Base-by-base conservation (phyloP, 352 stramenopile genomes). In the Pythium angustatum region DNA sequence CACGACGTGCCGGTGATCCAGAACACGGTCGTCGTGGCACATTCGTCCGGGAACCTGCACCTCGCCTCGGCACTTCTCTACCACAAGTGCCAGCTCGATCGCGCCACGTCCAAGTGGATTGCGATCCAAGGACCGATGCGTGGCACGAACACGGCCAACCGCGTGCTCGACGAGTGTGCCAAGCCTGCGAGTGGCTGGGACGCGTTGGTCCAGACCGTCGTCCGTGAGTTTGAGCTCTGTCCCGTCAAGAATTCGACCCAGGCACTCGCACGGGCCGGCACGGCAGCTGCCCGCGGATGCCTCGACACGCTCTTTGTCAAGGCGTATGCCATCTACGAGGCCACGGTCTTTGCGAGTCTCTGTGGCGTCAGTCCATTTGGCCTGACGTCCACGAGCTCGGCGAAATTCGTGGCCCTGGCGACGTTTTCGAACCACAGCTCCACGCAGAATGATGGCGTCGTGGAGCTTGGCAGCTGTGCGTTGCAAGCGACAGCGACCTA, bases 1-100 rank as follows among this genome's bases (percentile, higher is more conserved):
- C 19, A 34, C 27, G 1, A 28, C 2, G 7, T 34, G 1, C 34
- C 58, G 19, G 19, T 55, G 14, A 11, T 78, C 3, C 19, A 68
- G 22, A 58, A 75, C 41, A 49, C 80, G 2, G 62, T 73, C 19
- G 38, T 81, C 19, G 62, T 84, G 5, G 57, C 73, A 5, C 72
- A 84, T 44, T 85, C 76, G 52, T 75, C 74, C 33, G 76, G 73
- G 5, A 79, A 75, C 38, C 41, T 85, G 21, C 69, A 78, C 48
- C 58, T 77, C 9, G 72, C 71, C 5, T 52, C 61, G 4, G 69
- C 69, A 0, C 22, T 76, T 2, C 60, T 75, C 27, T 56, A 53
- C 8, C 51, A 60, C n/a, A 58, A 71, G 31, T 85, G 76, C 55
- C 40, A 31, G 11, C 63, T 85, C 48, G 59, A 66, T 14, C 19